Conservation (phyloP, 1,284 basidiomycete species). For the Ceratobasidium sp. region DNA sequence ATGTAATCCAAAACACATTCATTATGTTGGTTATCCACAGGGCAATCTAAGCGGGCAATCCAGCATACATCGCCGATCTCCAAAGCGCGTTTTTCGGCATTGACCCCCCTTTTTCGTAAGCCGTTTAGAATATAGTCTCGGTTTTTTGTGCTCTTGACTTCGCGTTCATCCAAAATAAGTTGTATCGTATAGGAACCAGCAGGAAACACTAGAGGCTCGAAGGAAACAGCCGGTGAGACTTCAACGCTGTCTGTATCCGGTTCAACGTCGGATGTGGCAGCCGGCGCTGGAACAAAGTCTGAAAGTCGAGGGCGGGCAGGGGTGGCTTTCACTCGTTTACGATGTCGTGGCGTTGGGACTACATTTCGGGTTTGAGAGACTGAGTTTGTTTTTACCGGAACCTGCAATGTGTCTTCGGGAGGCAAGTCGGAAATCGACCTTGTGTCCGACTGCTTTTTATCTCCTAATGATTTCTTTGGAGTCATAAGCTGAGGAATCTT, state of each 20-base stretch:
- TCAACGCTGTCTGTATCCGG: not conserved
- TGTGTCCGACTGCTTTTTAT: too few species aligned
- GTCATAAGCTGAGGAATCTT: not conserved
- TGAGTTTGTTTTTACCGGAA: too few species aligned
- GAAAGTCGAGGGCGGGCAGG: constrained; percentile 20
- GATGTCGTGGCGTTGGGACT: constrained; percentile 4
- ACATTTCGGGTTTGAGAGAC: not conserved
- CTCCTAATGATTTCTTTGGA: not conserved
- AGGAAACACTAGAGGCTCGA: constrained; percentile 53
- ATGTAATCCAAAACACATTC: constrained; percentile 60
- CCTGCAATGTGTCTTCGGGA: too few species aligned
- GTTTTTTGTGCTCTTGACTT: constrained; percentile 53
- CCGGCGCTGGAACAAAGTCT: constrained; percentile 4
- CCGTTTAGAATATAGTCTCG: constrained; percentile 51
- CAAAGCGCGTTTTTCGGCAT: constrained; percentile 56
- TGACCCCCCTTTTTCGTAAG: constrained; percentile 51
- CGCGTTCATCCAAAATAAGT: constrained; percentile 61
- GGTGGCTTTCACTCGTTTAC: constrained; percentile 6
- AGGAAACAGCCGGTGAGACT: constrained; percentile 44
- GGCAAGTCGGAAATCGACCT: too few species aligned
- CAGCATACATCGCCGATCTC: constrained; percentile 63
- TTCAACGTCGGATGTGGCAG: constrained; percentile 31
- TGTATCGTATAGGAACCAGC: constrained; percentile 58
- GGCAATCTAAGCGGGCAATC: constrained; percentile 60
- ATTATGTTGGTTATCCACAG: constrained; percentile 51